phyloP scores from a whole-genome alignment of 2,329 filamentous ascomycete species.

The Paraphoma chrysanthemicola region DNA sequence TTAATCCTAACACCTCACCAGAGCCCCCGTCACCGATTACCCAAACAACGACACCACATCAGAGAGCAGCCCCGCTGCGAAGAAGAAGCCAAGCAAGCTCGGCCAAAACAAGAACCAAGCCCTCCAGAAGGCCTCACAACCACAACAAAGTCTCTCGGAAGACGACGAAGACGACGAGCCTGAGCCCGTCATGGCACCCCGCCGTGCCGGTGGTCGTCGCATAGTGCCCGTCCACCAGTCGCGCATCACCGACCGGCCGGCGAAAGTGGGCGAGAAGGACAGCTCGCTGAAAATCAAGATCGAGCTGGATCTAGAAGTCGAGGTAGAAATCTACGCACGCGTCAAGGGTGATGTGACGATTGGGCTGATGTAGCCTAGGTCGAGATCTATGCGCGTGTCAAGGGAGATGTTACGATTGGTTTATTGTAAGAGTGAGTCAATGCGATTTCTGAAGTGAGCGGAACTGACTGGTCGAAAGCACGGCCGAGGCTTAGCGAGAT shows the following conservation, averaged over 20 bases:
- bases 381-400: constrained; percentile 48
- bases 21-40: constrained; percentile 13
- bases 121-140: constrained; percentile 13
- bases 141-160: constrained; percentile 1
- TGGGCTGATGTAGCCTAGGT: constrained; percentile 45
- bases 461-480: not conserved
- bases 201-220: constrained; percentile 14
- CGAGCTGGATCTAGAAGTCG: constrained; percentile 48
- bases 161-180: constrained; percentile 24
- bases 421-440: constrained; percentile 44
- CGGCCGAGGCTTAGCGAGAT: too few relatives aligned
- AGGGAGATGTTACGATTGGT: constrained; percentile 48
- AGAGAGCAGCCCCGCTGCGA: constrained; percentile 8
- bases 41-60: constrained; percentile 9
- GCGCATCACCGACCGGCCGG: constrained; percentile 46
- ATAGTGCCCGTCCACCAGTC: constrained; percentile 46
- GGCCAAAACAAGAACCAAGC: constrained; percentile 1
- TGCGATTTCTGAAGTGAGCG: not conserved
- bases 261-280: constrained; percentile 44
- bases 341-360: constrained; percentile 44
- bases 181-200: constrained; percentile 37
- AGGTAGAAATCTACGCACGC: constrained; percentile 41
- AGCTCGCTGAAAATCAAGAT: constrained; percentile 53
- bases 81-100: constrained; percentile 24
- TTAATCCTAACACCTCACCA: constrained; percentile 9